Conservation (phyloP, 768 basidiomycete genomes). For the Amanita rimosa region DNA sequence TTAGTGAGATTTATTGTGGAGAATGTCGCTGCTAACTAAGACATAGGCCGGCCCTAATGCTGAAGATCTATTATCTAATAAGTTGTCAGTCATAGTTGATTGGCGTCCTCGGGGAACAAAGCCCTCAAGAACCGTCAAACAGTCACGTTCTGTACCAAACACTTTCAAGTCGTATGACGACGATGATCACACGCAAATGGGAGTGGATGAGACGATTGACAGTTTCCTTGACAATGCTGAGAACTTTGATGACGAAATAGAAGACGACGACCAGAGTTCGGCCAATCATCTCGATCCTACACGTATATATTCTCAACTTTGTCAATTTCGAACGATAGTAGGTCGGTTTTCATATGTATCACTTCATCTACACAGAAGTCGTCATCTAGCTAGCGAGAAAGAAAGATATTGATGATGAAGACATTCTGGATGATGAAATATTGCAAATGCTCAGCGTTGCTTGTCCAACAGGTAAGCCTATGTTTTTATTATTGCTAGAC, state of each 20-base stretch:
- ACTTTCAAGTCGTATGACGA: constrained; percentile 13
- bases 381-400: constrained; percentile 16
- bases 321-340: not conserved
- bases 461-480: constrained; percentile 28
- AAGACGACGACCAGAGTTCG: not conserved
- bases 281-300: not conserved
- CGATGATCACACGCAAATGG: constrained; percentile 15
- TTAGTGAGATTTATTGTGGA: constrained; percentile 12
- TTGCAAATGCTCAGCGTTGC: constrained; percentile 25
- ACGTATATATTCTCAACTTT: not conserved
- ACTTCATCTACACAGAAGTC: not conserved
- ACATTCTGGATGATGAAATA: constrained; percentile 23
- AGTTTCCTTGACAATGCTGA: constrained; percentile 18
- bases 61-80: constrained; percentile 15
- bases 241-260: constrained; percentile 14
- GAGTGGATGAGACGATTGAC: constrained; percentile 24
- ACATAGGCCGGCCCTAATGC: constrained; percentile 24
- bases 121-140: constrained; percentile 12
- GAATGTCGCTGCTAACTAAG: not conserved
- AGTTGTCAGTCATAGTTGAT: constrained; percentile 16
- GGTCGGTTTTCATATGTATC: not conserved
- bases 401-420: constrained; percentile 16
- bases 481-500: not conserved
- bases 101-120: constrained; percentile 22
- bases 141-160: constrained; percentile 10